Conservation (phyloP, 2,329 filamentous ascomycete genomes). For the Orbilia javanica region DNA sequence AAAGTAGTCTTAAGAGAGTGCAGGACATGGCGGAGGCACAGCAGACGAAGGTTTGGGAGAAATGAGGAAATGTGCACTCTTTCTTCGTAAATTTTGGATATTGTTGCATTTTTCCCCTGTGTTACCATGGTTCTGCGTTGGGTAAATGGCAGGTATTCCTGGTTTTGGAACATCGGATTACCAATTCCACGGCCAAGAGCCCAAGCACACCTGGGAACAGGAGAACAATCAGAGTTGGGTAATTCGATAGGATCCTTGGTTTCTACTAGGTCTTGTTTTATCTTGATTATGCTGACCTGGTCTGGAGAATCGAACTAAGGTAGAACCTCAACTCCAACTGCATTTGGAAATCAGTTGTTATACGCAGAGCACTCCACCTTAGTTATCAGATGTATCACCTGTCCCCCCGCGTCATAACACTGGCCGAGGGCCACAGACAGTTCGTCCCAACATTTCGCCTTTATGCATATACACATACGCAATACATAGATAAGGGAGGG, state of each 20-base stretch:
- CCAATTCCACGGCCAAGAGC: constrained; percentile 22
- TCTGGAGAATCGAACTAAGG: not conserved
- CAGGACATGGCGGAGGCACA: not conserved
- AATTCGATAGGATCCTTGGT: not conserved
- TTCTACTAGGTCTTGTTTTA: constrained; percentile 5
- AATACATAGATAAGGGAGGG: constrained; percentile 1
- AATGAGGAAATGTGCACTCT: not conserved
- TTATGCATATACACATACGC: not conserved
- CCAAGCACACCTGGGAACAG: constrained; percentile 12
- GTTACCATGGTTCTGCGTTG: constrained; percentile 47
- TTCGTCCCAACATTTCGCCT: not conserved
- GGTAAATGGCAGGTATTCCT: constrained; percentile 36
- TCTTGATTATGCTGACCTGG: not conserved
- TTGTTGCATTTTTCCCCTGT: constrained; percentile 20
- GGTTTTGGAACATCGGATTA: constrained; percentile 25
- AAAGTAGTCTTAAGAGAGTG: constrained; percentile 4
- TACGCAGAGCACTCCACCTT: not conserved
- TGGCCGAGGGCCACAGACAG: not conserved
- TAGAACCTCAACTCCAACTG: not conserved
- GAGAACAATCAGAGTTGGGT: not conserved
- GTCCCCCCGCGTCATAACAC: not conserved
- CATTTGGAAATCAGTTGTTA: not conserved
- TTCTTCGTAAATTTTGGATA: constrained; percentile 17
- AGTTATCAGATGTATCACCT: constrained; percentile 12
- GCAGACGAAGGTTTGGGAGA: not conserved